A percentile compares a stretch with the other conserved stretches of the same genome.
phyloP scores from a whole-genome alignment of 257 asterid species.

The Gentiana dahurica region DNA sequence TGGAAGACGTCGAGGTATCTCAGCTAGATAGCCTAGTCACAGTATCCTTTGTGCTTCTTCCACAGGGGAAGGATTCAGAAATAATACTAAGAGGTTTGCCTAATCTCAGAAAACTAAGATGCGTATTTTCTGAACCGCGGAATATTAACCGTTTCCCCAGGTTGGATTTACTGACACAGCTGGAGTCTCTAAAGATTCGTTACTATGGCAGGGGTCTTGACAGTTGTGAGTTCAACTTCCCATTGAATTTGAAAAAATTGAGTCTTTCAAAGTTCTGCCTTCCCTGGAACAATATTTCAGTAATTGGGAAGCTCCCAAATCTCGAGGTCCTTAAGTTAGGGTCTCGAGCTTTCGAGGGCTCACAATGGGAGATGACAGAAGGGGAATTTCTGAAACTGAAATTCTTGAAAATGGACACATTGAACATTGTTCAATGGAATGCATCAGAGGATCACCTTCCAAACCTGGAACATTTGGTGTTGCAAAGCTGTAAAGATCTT shows the following conservation, averaged over 20 bases:
- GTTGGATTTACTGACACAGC: neutral
- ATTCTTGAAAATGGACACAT: neutral
- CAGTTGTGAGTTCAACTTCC: neutral
- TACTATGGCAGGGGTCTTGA: neutral
- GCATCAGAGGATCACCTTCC: neutral
- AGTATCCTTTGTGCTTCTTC: neutral
- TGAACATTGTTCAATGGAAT: conserved; percentile 5
- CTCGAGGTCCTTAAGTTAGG: conserved; percentile 1
- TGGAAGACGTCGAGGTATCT: neutral
- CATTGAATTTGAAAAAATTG: neutral
- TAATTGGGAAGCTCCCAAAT: neutral
- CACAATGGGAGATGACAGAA: neutral
- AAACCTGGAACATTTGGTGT: conserved; percentile 3
- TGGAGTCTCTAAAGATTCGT: conserved; percentile 1
- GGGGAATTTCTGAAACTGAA: neutral
- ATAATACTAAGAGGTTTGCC: neutral
- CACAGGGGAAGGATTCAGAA: neutral
- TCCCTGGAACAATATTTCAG: conserved; percentile 1
- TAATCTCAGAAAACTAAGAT: neutral
- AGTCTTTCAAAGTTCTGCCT: neutral
- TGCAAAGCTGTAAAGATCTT: conserved; percentile 6
- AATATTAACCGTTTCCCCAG: neutral
- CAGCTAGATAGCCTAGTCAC: neutral
- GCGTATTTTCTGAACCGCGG: neutral
- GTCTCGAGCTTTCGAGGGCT: neutral